Percentiles rank a stretch among this genome's conserved stretches.
These are phyloP conservation scores for Arthrocladium fulminans DNA, from an alignment of 2,329 filamentous ascomycete species.

Conservation along the genomic window DNA sequence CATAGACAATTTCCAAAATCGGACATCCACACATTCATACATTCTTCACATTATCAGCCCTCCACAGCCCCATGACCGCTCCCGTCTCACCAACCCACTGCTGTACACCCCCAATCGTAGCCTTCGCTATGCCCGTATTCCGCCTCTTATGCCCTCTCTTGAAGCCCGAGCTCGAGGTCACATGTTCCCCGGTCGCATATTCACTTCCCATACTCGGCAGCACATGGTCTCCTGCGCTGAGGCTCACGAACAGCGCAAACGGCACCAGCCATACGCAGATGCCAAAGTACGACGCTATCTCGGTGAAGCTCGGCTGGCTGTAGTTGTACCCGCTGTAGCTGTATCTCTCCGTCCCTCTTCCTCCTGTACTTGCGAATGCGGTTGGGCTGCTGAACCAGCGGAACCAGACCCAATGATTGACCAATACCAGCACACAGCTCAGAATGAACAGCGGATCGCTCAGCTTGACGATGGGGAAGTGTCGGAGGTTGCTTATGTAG, in stretches of 20 bases:
- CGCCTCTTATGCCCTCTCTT: constrained; percentile 34
- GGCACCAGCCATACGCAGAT: constrained; percentile 95
- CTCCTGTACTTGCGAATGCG: constrained; percentile 33
- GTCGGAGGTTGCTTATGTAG: constrained; percentile 77
- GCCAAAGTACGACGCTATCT: constrained; percentile 93
- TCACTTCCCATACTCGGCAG: constrained; percentile 84
- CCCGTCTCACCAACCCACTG: constrained; percentile 56
- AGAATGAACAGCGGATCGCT: constrained; percentile 76
- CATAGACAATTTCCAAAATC: neutral
- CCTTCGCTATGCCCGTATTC: constrained; percentile 55
- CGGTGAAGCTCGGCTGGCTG: constrained; percentile 69
- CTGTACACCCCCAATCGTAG: constrained; percentile 49
- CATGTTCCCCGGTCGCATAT: constrained; percentile 49
- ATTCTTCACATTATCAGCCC: constrained; percentile 46
- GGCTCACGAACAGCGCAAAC: constrained; percentile 86
- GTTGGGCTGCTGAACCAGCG: constrained; percentile 66
- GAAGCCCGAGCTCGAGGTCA: constrained; percentile 12
- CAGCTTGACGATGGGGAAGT: constrained; percentile 70
- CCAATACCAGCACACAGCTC: constrained; percentile 74
- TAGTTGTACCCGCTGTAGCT: constrained; percentile 36
- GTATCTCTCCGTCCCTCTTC: constrained; percentile 23
- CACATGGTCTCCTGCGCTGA: constrained; percentile 91
- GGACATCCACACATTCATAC: constrained; percentile 22
- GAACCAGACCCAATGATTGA: constrained; percentile 96
- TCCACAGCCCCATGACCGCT: constrained; percentile 55